Percentiles rank a stretch among this genome's conserved stretches.
Conservation (phyloP, 352 stramenopile species). For the Saprolegnia diclina region DNA sequence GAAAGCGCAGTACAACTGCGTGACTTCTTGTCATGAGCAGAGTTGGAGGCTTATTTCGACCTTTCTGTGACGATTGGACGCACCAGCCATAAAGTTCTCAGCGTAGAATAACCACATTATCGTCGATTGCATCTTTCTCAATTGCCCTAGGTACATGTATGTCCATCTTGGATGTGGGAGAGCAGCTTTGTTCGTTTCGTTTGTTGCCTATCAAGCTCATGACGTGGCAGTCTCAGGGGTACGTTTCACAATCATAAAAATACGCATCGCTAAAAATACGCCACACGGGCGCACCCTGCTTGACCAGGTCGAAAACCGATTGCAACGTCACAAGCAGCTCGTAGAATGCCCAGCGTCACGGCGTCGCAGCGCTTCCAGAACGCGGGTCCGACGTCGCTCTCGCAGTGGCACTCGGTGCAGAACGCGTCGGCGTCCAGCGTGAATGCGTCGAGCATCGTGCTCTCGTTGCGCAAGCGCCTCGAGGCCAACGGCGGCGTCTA, state of each 20-base stretch:
- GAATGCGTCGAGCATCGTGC: slow-evolving; percentile 43
- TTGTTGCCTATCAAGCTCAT: neutral
- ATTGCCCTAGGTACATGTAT: too few relatives aligned
- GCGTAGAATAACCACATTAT: too few relatives aligned
- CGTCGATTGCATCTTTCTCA: too few relatives aligned
- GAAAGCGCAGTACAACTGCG: too few relatives aligned
- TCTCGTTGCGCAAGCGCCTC: slow-evolving; percentile 37
- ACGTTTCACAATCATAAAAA: neutral
- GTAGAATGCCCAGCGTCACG: slow-evolving; percentile 15
- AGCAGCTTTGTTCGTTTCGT: neutral
- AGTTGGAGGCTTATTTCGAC: too few relatives aligned
- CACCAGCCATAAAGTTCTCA: too few relatives aligned
- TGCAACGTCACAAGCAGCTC: too few relatives aligned
- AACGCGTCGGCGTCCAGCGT: slow-evolving; percentile 60
- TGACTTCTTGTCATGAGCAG: too few relatives aligned
- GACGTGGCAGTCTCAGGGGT: neutral
- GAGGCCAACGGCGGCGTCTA: slow-evolving; percentile 47
- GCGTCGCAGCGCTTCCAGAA: neutral
- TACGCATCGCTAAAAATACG: neutral
- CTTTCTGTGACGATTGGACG: too few relatives aligned
- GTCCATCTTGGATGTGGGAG: neutral
- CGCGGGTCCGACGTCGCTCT: slow-evolving; percentile 43
- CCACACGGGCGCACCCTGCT: neutral
- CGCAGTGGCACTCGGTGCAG: slow-evolving; percentile 62
- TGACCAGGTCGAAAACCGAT: neutral